Percentiles rank a stretch among this genome's conserved stretches.
Evolutionary conservation across 2,329 filamentous ascomycete genomes (phyloP).

Genomic region (Trichoderma simmonsii): DNA sequence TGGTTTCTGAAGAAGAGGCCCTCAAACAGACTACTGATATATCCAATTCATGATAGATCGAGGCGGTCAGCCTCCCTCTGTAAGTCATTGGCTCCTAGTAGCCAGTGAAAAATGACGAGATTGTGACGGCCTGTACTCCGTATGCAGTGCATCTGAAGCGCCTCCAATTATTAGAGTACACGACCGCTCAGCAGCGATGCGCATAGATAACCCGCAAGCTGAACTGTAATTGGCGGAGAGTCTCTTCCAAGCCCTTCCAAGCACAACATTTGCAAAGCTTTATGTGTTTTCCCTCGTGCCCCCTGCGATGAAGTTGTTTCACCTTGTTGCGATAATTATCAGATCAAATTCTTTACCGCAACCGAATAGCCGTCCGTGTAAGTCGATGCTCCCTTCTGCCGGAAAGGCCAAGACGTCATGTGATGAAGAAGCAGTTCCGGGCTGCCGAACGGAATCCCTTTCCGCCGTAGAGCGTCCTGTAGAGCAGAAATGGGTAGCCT

Average conservation of each 20-base stretch:
- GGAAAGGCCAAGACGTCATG: slow-evolving; percentile 4
- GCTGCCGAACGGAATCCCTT: not conserved
- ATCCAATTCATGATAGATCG: not conserved
- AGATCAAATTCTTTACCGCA: not conserved
- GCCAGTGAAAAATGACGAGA: not conserved
- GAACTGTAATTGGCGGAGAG: not conserved
- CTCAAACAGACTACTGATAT: not conserved
- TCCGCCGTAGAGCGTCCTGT: not conserved
- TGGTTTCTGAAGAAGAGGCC: not conserved
- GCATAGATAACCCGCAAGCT: not conserved
- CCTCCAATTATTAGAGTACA: not conserved
- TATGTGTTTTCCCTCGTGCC: not conserved
- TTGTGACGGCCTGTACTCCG: not conserved
- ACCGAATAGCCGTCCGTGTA: slow-evolving; percentile 2
- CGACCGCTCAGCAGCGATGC: not conserved
- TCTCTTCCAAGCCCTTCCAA: not conserved
- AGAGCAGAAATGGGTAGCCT: not conserved
- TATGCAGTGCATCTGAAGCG: not conserved
- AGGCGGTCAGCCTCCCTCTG: not conserved
- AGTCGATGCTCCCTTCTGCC: slow-evolving; percentile 4
- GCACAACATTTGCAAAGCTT: not conserved
- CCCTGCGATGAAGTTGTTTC: not conserved
- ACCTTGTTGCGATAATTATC: not conserved
- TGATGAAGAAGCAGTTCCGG: slow-evolving; percentile 3
- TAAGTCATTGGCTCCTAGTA: not conserved